A percentile compares a stretch with the other conserved stretches of the same genome.
phyloP scores from a whole-genome alignment of 441 rosid species.

The Corymbia citriodora region DNA sequence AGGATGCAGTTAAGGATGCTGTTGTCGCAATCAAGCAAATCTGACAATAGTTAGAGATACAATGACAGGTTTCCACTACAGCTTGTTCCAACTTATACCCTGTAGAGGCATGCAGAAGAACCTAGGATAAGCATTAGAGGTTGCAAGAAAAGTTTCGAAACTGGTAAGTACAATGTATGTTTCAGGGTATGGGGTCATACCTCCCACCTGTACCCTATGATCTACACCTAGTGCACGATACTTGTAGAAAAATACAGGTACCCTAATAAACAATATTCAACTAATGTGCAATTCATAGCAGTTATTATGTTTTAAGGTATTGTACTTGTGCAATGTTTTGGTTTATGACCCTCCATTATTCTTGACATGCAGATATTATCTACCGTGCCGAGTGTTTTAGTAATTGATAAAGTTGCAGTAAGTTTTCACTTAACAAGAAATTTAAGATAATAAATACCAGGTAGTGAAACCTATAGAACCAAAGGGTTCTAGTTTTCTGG shows the following conservation, averaged over 20 bases:
- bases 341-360: background rate
- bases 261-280: background rate
- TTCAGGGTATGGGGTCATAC: background rate
- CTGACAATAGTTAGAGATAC: background rate
- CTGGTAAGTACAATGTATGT: background rate
- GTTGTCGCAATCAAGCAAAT: background rate
- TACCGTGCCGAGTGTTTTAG: background rate
- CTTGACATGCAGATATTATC: background rate
- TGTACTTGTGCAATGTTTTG: background rate
- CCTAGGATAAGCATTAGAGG: background rate
- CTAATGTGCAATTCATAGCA: background rate
- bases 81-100: background rate
- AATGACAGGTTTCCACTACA: background rate
- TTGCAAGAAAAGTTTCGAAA: background rate
- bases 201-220: background rate
- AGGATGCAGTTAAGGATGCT: background rate
- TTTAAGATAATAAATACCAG: background rate
- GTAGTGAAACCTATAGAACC: background rate
- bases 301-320: background rate
- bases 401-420: background rate
- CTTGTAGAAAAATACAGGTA: background rate
- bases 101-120: background rate
- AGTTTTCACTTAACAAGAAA: background rate
- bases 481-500: background rate
- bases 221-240: background rate